These are phyloP conservation scores for Clarireedia homoeocarpa DNA, from an alignment of 2,329 filamentous ascomycete genomes.

Conservation along the genomic window DNA sequence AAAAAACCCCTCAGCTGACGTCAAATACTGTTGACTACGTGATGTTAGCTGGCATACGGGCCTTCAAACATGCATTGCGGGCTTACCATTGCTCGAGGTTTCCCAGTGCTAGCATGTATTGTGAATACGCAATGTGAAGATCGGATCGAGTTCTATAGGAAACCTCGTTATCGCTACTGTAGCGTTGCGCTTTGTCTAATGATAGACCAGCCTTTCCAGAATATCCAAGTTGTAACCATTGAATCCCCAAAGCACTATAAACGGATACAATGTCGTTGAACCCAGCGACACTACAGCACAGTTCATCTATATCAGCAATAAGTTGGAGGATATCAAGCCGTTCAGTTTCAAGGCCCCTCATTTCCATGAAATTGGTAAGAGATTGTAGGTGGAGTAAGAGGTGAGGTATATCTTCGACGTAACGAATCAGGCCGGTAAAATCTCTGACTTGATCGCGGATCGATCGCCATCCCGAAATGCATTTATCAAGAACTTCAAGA, in stretches of 20 bases:
- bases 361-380: conserved; percentile 47
- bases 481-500: conserved; percentile 19
- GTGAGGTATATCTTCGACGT: conserved; percentile 42
- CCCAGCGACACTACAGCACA: conserved; percentile 34
- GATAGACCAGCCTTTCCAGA: conserved; percentile 47
- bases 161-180: conserved; percentile 33
- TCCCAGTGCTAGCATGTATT: conserved; percentile 64
- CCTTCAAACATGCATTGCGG: conserved; percentile 18
- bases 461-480: conserved; percentile 25
- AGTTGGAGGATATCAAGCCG: conserved; percentile 42
- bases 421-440: conserved; percentile 33
- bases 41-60: conserved; percentile 12
- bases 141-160: conserved; percentile 40
- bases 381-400: conserved; percentile 44
- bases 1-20: conserved; percentile 21
- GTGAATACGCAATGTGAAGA: conserved; percentile 64
- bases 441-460: conserved; percentile 38
- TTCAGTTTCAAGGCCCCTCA: conserved; percentile 45
- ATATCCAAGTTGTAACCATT: conserved; percentile 53
- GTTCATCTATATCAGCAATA: conserved; percentile 38
- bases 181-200: conserved; percentile 51
- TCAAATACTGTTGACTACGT: conserved; percentile 25
- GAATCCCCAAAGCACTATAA: conserved; percentile 37
- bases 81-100: conserved; percentile 52
- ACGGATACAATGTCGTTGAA: conserved; percentile 35